phyloP scores from a whole-genome alignment of 192 early-diverging fungal genomes.

The Coemansia sp. region DNA sequence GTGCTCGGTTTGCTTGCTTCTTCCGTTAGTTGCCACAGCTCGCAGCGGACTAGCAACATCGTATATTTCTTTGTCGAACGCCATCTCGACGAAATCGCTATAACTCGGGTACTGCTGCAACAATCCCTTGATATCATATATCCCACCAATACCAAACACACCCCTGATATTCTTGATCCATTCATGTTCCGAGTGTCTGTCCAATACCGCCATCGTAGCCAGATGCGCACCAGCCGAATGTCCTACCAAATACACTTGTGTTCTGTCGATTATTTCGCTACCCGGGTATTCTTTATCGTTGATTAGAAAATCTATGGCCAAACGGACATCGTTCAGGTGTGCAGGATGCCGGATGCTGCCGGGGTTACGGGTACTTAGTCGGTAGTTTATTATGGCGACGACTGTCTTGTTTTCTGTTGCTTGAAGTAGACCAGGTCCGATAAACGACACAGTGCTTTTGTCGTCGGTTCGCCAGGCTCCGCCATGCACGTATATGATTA shows the following conservation, averaged over 20 bases:
- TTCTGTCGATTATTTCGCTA: conserved; percentile 22
- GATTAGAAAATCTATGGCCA: conserved; percentile 57
- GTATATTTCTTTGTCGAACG: conserved; percentile 57
- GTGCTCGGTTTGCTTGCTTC: conserved; percentile 13
- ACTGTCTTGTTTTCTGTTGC: conserved; percentile 35
- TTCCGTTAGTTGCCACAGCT: background rate
- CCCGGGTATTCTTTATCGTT: conserved; percentile 23
- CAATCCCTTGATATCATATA: conserved; percentile 76
- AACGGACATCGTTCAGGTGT: conserved; percentile 66
- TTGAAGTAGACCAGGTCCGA: conserved; percentile 56
- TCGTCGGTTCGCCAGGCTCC: conserved; percentile 86
- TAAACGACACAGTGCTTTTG: conserved; percentile 58
- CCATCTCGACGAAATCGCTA: conserved; percentile 68
- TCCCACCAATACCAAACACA: conserved; percentile 76
- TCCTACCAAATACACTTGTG: conserved; percentile 61
- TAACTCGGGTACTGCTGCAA: conserved; percentile 66
- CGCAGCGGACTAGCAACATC: conserved; percentile 18
- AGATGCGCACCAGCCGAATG: conserved; percentile 83
- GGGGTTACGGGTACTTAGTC: conserved; percentile 46
- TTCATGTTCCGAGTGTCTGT: conserved; percentile 25
- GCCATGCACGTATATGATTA: conserved; percentile 78
- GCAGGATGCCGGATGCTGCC: conserved; percentile 61
- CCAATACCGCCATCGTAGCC: conserved; percentile 59
- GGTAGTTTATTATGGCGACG: conserved; percentile 76
- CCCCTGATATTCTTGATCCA: conserved; percentile 52